Percentiles rank a stretch among this genome's conserved stretches.
Evolutionary conservation across 2,329 filamentous ascomycete species (phyloP).

Genomic region (Ophiosphaerella herpotricha): DNA sequence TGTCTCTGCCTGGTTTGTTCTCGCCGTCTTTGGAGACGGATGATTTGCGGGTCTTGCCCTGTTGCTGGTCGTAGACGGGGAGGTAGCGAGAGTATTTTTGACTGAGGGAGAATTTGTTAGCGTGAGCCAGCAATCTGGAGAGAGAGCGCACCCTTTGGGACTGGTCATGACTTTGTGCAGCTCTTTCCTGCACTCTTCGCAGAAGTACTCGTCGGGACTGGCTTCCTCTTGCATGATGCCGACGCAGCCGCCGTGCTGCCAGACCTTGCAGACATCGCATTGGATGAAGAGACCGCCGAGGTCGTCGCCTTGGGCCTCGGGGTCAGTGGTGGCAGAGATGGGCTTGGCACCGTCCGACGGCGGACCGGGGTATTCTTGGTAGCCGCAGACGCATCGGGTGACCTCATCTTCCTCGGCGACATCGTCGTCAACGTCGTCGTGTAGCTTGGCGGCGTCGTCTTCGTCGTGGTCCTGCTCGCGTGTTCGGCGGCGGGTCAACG

Average conservation of each 20-base stretch:
- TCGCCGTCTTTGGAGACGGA: slow-evolving; percentile 68
- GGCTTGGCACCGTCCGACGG: slow-evolving; percentile 62
- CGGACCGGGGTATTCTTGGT: slow-evolving; percentile 90
- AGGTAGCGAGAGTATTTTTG: slow-evolving; percentile 68
- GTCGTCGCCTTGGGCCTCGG: slow-evolving; percentile 64
- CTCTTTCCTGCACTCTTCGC: slow-evolving; percentile 90
- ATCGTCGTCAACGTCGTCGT: slow-evolving; percentile 67
- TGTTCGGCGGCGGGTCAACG: slow-evolving; percentile 76
- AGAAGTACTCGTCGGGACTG: slow-evolving; percentile 97
- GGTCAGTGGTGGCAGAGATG: slow-evolving; percentile 62
- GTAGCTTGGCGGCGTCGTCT: slow-evolving; percentile 49
- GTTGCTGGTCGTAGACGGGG: slow-evolving; percentile 60
- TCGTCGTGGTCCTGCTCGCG: slow-evolving; percentile 73
- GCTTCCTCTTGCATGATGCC: slow-evolving; percentile 93
- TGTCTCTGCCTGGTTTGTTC: slow-evolving; percentile 58
- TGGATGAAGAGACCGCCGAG: slow-evolving; percentile 95
- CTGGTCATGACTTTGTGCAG: slow-evolving; percentile 83
- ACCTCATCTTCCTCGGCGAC: slow-evolving; percentile 76
- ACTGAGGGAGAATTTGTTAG: slow-evolving; percentile 46
- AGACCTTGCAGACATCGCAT: slow-evolving; percentile 96
- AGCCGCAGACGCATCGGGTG: slow-evolving; percentile 92
- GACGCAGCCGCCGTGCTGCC: slow-evolving; percentile 97
- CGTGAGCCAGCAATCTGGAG: slow-evolving; percentile 11
- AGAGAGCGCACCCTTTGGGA: slow-evolving; percentile 74
- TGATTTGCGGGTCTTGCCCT: slow-evolving; percentile 61